phyloP scores from a whole-genome alignment of 2,329 filamentous ascomycete species.

The Clathrospora elynae region DNA sequence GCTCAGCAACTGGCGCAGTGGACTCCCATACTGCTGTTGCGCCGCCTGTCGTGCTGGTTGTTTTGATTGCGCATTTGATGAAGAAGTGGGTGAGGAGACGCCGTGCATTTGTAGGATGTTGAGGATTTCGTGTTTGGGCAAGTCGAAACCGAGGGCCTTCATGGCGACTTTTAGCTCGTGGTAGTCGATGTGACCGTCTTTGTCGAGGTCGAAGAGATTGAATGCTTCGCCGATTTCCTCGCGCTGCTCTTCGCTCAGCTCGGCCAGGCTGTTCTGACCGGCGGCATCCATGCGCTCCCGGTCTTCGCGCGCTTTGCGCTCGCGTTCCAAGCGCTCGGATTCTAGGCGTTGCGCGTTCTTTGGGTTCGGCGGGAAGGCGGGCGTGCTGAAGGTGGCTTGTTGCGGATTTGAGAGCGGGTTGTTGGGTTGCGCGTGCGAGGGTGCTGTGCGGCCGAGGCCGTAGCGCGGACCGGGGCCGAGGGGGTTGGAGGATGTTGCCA shows the following conservation, averaged over 20 bases:
- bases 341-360: slow-evolving; percentile 50
- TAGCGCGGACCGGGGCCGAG: slow-evolving; percentile 62
- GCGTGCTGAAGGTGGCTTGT: slow-evolving; percentile 38
- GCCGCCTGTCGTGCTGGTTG: slow-evolving; percentile 9
- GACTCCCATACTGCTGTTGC: slow-evolving; percentile 25
- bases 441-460: slow-evolving; percentile 54
- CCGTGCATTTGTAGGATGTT: slow-evolving; percentile 81
- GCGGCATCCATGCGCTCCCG: slow-evolving; percentile 51
- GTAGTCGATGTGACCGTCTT: slow-evolving; percentile 92
- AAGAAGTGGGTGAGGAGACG: slow-evolving; percentile 11
- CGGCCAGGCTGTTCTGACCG: slow-evolving; percentile 56
- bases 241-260: slow-evolving; percentile 82
- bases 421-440: slow-evolving; percentile 8
- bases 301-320: slow-evolving; percentile 47
- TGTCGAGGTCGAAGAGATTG: slow-evolving; percentile 93
- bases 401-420: slow-evolving; percentile 13
- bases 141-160: slow-evolving; percentile 91
- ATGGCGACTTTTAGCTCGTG: slow-evolving; percentile 97
- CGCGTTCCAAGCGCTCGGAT: slow-evolving; percentile 48
- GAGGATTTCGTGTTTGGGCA: slow-evolving; percentile 84
- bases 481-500: slow-evolving; percentile 60
- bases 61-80: slow-evolving; percentile 1
- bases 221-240: slow-evolving; percentile 98
- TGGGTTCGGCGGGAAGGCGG: slow-evolving; percentile 51
- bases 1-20: slow-evolving; percentile 69